A percentile compares a stretch with the other conserved stretches of the same genome.
phyloP scores from a whole-genome alignment of 306 rosid genomes.

The Trichosanthes truncata region DNA sequence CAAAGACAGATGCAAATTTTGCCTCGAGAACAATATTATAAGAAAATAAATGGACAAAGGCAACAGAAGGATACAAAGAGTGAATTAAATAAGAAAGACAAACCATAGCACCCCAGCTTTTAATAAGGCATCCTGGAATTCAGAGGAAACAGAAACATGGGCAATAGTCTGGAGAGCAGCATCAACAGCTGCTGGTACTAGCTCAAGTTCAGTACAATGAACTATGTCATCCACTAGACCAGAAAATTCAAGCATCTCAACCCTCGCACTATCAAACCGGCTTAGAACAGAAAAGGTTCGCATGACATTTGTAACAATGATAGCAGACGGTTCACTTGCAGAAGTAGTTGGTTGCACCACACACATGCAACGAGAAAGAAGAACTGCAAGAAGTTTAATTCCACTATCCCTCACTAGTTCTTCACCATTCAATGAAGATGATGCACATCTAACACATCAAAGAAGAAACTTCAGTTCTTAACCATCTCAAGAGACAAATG shows the following conservation, averaged over 20 bases:
- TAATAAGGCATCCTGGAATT: conserved; percentile 76
- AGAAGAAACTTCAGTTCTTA: conserved; percentile 13
- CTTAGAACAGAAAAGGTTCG: conserved; percentile 80
- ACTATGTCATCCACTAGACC: conserved; percentile 86
- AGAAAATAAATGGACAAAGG: neutral
- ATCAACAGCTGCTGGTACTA: conserved; percentile 75
- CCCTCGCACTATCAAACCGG: conserved; percentile 83
- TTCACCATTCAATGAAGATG: conserved; percentile 90
- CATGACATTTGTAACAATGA: conserved; percentile 86
- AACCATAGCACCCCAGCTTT: conserved; percentile 93
- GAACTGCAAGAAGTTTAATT: conserved; percentile 81
- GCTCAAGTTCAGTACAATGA: conserved; percentile 95
- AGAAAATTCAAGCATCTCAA: conserved; percentile 74
- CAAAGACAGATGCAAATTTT: neutral
- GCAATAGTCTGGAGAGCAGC: conserved; percentile 88
- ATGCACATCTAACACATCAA: conserved; percentile 58
- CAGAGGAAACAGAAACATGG: conserved; percentile 78
- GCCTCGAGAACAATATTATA: neutral
- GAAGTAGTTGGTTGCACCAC: conserved; percentile 91
- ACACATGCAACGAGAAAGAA: conserved; percentile 95
- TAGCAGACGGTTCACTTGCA: conserved; percentile 85
- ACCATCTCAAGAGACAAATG: conserved; percentile 14
- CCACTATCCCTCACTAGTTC: conserved; percentile 99
- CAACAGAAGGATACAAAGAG: neutral
- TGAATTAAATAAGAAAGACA: conserved; percentile 15